phyloP scores from a whole-genome alignment of 352 stramenopile species.

The Phytophthora parvispora region DNA sequence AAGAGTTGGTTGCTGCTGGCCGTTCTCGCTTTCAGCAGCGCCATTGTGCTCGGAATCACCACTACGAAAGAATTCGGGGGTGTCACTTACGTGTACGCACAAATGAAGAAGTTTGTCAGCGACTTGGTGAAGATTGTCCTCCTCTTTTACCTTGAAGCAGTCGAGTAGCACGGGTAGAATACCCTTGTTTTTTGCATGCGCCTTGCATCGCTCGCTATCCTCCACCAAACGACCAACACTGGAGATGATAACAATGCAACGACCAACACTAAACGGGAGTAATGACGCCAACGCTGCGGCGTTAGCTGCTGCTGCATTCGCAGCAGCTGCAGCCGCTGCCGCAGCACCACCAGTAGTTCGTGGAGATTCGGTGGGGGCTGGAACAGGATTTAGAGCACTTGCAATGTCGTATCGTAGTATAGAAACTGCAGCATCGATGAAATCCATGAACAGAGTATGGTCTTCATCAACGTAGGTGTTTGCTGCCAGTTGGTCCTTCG shows the following conservation, averaged over 20 bases:
- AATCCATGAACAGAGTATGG: conserved; percentile 15
- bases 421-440: conserved; percentile 46
- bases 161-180: conserved; percentile 53
- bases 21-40: background rate
- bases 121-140: conserved; percentile 54
- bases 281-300: conserved; percentile 26
- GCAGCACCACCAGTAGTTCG: conserved; percentile 11
- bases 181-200: conserved; percentile 40
- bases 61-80: background rate
- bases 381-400: conserved; percentile 18
- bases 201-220: conserved; percentile 48
- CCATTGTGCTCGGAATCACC: background rate
- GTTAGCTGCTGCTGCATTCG: conserved; percentile 33
- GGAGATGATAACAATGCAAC: conserved; percentile 46
- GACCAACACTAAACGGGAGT: conserved; percentile 42
- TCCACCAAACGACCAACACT: conserved; percentile 66
- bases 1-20: background rate
- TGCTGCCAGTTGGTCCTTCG: conserved; percentile 20
- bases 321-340: conserved; percentile 26
- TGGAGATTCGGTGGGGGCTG: conserved; percentile 14
- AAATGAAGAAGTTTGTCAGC: conserved; percentile 73
- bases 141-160: conserved; percentile 44
- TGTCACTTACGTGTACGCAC: conserved; percentile 28
- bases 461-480: background rate
- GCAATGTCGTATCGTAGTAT: conserved; percentile 55